Evolutionary conservation across 164 flowering plant genomes (phyloP), one percentile per base, ranked within the genome.

Genomic region (Aristolochia fimbriata): DNA sequence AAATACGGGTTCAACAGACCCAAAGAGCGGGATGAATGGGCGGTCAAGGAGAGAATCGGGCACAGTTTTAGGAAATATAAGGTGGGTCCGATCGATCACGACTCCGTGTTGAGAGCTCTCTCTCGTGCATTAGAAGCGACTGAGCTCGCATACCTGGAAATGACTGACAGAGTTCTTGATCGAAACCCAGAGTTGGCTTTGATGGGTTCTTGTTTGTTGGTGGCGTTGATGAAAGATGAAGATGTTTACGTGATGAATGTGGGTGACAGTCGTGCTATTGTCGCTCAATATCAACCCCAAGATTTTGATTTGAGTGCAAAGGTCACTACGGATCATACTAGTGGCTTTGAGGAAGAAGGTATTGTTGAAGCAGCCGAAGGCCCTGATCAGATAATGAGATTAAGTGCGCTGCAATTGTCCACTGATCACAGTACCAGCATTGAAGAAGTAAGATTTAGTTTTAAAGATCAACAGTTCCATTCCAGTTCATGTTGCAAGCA

Each of bases 351-450:
- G 51, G 61, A 22, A 47, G 86, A 91, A 63, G 83, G 76, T 46
- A 87, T 85, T 71, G 77, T 76, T 62, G 95, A 87, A 75, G 93
- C 19, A 12, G 49, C 60, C 41, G 82, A 76, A 55, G 68, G 56
- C 71, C 59, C 81, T 64, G 62, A 64, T 65, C 76, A 77, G 43
- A 54, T 43, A 30, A 70, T 68, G 82, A 81, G 64, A 64, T 77
- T 94, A 83, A 64, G 73, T 52, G 90, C 99, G 51, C 69, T 94
- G 85, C 99, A 94, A 79, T 74, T 94, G 58, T 87, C 99, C 31
- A 91, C 88, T 46, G 99, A 94, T 73, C 99, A 94, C 74, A 91
- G 96, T 72, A 94, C 99, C n/a, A 91, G 96, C 88, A 85, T 91
- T 53, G 88, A 85, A 72, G 94, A 91, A 76, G 99, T 94, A 83